Percentiles rank a stretch among this genome's conserved stretches.
phyloP scores from a whole-genome alignment of 1,284 basidiomycete species.

The Malassezia obtusa region DNA sequence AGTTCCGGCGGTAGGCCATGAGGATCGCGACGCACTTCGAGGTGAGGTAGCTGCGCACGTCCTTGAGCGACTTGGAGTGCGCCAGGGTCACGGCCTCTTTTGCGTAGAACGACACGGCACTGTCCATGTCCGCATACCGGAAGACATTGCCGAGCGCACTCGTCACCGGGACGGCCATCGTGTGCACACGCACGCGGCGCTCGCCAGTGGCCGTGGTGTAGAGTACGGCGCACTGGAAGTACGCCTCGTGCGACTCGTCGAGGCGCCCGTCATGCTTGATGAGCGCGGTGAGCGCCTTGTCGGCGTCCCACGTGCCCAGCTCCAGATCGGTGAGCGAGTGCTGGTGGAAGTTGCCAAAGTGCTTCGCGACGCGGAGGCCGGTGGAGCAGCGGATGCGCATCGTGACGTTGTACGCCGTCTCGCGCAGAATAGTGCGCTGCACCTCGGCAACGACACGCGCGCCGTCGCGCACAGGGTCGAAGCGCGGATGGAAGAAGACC shows the following conservation, averaged over 20 bases:
- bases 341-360: conserved; percentile 75
- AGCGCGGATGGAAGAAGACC: conserved; percentile 82
- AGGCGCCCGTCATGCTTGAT: conserved; percentile 60
- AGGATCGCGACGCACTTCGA: conserved; percentile 75
- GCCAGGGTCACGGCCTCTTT: conserved; percentile 66
- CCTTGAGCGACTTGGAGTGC: conserved; percentile 61
- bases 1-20: conserved; percentile 78
- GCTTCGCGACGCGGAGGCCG: conserved; percentile 63
- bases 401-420: conserved; percentile 70
- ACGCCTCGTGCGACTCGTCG: conserved; percentile 66
- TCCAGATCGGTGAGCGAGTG: conserved; percentile 67
- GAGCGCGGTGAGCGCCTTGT: conserved; percentile 64
- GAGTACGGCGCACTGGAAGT: conserved; percentile 79
- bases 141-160: conserved; percentile 83
- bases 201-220: conserved; percentile 74
- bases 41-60: conserved; percentile 73
- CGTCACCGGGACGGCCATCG: conserved; percentile 71
- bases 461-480: conserved; percentile 64
- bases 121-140: conserved; percentile 82
- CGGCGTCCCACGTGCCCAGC: conserved; percentile 69
- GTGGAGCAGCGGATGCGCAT: conserved; percentile 76
- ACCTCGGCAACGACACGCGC: conserved; percentile 64
- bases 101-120: conserved; percentile 63
- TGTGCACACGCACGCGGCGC: conserved; percentile 74
- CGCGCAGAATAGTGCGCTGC: conserved; percentile 60